Evolutionary conservation across 163 green algal genomes (phyloP).

Genomic region (Trebouxiophyceae sp.): DNA sequence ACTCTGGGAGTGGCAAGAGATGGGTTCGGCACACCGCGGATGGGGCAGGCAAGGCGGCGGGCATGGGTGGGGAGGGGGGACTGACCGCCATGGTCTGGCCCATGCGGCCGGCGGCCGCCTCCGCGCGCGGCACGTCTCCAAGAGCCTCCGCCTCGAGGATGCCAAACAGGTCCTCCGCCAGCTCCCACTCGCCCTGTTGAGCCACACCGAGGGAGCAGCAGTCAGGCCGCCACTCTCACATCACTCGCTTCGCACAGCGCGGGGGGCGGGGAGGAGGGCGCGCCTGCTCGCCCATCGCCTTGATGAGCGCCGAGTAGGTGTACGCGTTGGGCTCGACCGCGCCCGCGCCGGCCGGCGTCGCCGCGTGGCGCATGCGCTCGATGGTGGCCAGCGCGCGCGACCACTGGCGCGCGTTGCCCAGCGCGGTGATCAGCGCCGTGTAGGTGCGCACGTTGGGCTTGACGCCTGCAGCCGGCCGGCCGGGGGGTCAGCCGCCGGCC

Average conservation of each 20-base stretch:
- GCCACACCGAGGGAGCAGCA: neutral
- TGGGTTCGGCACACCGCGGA: neutral
- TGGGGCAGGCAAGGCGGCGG: too few relatives aligned
- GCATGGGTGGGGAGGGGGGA: too few relatives aligned
- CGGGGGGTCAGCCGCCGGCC: constrained; percentile 55
- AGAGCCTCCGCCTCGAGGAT: constrained; percentile 54
- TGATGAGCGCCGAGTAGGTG: constrained; percentile 76
- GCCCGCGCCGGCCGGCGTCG: constrained; percentile 1
- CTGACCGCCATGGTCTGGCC: too few relatives aligned
- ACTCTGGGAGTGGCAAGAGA: neutral
- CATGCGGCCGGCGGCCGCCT: too few relatives aligned
- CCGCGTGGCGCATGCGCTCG: constrained; percentile 54
- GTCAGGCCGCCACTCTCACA: too few relatives aligned
- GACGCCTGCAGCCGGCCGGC: constrained; percentile 41
- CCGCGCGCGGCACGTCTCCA: too few relatives aligned
- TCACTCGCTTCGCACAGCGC: too few relatives aligned
- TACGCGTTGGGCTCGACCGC: constrained; percentile 69
- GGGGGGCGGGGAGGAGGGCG: neutral
- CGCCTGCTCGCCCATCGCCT: constrained; percentile 52
- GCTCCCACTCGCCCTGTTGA: constrained; percentile 63
- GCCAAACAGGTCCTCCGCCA: constrained; percentile 68
- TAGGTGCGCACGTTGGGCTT: constrained; percentile 81
- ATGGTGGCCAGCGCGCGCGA: constrained; percentile 54
- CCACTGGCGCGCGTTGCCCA: constrained; percentile 69
- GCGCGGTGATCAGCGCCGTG: constrained; percentile 70